Conservation (phyloP, 352 stramenopile genomes). For the Aphanomyces cochlioides region DNA sequence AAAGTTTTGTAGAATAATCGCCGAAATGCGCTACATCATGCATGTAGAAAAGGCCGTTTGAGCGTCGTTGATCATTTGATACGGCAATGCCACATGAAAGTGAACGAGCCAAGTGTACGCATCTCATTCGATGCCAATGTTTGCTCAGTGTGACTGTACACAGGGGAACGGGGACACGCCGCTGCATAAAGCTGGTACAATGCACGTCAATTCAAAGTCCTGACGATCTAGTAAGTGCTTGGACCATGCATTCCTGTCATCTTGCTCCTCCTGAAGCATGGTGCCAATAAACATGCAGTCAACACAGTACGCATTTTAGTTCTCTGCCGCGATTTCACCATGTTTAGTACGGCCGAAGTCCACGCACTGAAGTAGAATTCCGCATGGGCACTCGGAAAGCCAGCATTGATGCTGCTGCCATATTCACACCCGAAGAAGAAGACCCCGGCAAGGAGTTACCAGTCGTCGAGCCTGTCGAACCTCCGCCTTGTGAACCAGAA, state of each 20-base stretch:
- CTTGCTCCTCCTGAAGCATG: slow-evolving; percentile 49
- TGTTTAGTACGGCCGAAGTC: not conserved
- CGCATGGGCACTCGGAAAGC: not conserved
- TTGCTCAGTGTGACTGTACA: too few species aligned
- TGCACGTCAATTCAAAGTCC: not conserved
- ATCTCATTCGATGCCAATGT: too few species aligned
- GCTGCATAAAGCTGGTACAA: slow-evolving; percentile 70
- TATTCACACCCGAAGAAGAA: not conserved
- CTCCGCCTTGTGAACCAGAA: not conserved
- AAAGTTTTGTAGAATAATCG: slow-evolving; percentile 37
- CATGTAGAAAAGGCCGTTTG: slow-evolving; percentile 70
- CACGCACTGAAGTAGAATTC: not conserved
- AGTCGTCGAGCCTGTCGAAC: not conserved
- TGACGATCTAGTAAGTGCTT: not conserved
- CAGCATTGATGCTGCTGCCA: not conserved
- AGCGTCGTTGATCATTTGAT: slow-evolving; percentile 57
- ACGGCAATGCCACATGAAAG: slow-evolving; percentile 44
- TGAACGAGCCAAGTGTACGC: slow-evolving; percentile 55
- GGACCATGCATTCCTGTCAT: slow-evolving; percentile 1
- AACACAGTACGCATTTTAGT: slow-evolving; percentile 37
- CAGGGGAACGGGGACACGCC: slow-evolving; percentile 56
- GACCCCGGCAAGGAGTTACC: not conserved
- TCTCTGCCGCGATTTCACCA: not conserved
- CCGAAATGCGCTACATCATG: slow-evolving; percentile 70
- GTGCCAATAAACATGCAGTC: slow-evolving; percentile 49